Conservation (phyloP, 2,329 filamentous ascomycete species). For the Achaetomium macrosporum region DNA sequence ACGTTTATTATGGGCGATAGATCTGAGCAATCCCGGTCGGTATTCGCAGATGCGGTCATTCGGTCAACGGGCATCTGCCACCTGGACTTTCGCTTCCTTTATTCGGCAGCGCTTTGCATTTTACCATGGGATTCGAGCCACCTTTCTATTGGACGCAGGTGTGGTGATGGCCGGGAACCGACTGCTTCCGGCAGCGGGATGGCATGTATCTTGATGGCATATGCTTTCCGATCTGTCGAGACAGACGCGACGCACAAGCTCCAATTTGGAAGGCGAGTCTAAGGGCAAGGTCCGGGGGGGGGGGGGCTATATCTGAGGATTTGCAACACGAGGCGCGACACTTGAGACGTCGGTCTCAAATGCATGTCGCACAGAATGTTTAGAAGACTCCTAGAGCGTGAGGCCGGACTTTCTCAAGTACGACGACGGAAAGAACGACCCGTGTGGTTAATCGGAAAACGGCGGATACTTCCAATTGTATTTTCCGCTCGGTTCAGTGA, state of each 20-base stretch:
- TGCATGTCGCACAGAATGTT: slow-evolving; percentile 3
- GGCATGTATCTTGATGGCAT: background rate
- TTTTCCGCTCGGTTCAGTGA: background rate
- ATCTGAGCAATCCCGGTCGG: slow-evolving; percentile 8
- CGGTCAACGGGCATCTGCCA: background rate
- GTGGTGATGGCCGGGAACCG: background rate
- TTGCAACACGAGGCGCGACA: slow-evolving; percentile 23
- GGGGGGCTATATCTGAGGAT: slow-evolving; percentile 21
- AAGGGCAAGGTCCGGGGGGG: slow-evolving; percentile 24
- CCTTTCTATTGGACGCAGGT: background rate
- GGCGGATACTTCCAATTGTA: background rate
- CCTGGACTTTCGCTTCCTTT: background rate
- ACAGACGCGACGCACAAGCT: slow-evolving; percentile 16
- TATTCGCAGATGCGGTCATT: background rate
- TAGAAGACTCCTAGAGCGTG: background rate
- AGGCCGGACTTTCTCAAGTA: background rate
- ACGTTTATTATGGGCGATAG: slow-evolving; percentile 32
- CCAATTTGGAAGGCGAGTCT: slow-evolving; percentile 22
- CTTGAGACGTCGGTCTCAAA: slow-evolving; percentile 17
- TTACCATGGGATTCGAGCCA: background rate
- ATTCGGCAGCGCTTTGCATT: background rate
- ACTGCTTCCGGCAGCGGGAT: background rate
- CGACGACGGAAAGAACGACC: background rate
- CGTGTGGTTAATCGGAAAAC: background rate
- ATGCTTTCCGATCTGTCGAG: slow-evolving; percentile 13